A percentile compares a stretch with the other conserved stretches of the same genome.
Evolutionary conservation across 2,329 filamentous ascomycete genomes (phyloP).

Genomic region (Scedosporium minutisporum): DNA sequence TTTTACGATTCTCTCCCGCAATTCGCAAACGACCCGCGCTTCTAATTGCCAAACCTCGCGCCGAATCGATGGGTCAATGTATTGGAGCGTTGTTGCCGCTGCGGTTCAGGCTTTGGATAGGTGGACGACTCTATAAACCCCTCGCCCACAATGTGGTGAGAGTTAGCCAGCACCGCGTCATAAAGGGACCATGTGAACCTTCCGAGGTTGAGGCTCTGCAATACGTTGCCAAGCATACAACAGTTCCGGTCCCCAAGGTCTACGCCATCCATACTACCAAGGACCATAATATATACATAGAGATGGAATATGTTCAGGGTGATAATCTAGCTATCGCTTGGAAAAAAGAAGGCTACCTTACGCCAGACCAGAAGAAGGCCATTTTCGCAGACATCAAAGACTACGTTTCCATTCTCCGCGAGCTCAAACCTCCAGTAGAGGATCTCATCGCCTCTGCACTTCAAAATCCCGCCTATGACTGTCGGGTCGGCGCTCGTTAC

Average conservation of each 20-base stretch:
- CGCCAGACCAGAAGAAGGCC: slow-evolving; percentile 11
- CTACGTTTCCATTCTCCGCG: slow-evolving; percentile 14
- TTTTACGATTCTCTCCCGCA: neutral
- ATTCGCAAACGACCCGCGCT: neutral
- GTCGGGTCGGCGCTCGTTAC: slow-evolving; percentile 16
- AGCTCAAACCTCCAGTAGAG: slow-evolving; percentile 14
- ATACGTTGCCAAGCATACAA: slow-evolving; percentile 18
- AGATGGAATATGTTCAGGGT: slow-evolving; percentile 18
- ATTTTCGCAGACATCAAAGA: slow-evolving; percentile 16
- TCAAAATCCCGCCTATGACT: slow-evolving; percentile 16
- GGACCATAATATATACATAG: slow-evolving; percentile 14
- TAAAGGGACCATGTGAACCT: slow-evolving; percentile 20
- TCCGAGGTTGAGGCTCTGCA: slow-evolving; percentile 20
- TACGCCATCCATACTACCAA: slow-evolving; percentile 14
- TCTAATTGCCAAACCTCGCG: neutral
- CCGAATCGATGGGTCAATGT: slow-evolving; percentile 15
- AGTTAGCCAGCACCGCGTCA: slow-evolving; percentile 19
- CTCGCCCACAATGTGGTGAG: slow-evolving; percentile 10
- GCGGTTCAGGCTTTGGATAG: slow-evolving; percentile 17
- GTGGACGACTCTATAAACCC: slow-evolving; percentile 15
- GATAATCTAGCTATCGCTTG: slow-evolving; percentile 12
- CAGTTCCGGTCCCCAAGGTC: slow-evolving; percentile 18
- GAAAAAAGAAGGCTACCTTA: slow-evolving; percentile 10
- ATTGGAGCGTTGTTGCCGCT: slow-evolving; percentile 16
- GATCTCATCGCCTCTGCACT: slow-evolving; percentile 17